A percentile compares a stretch with the other conserved stretches of the same genome.
phyloP scores from a whole-genome alignment of 768 basidiomycete species.

The Astraeus odoratus region DNA sequence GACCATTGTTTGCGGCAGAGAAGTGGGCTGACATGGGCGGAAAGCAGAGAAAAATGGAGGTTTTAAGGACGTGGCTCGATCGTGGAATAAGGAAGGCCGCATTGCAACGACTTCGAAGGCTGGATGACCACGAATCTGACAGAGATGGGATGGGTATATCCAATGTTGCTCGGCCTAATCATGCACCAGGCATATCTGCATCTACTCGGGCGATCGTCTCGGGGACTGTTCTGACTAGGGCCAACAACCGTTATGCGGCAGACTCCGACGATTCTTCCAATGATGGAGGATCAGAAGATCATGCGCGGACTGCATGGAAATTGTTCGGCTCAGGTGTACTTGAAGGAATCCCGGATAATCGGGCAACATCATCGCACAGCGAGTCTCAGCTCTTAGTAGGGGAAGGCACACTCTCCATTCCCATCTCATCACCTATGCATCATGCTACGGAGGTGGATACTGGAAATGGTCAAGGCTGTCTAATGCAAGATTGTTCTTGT shows the following conservation, averaged over 20 bases:
- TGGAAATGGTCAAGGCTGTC: neutral
- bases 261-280: constrained; percentile 39
- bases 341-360: constrained; percentile 6
- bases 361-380: constrained; percentile 14
- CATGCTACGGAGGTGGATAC: neutral
- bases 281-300: constrained; percentile 39
- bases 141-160: neutral
- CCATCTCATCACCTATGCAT: constrained; percentile 17
- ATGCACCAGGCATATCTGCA: neutral
- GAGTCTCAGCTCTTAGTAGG: neutral
- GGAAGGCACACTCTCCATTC: constrained; percentile 15
- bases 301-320: constrained; percentile 47
- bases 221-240: neutral
- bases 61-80: constrained; percentile 40
- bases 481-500: neutral
- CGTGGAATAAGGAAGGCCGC: constrained; percentile 23
- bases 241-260: constrained; percentile 10
- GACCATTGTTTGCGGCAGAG: constrained; percentile 42
- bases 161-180: neutral
- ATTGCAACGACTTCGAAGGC: constrained; percentile 29
- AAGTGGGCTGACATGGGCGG: constrained; percentile 51
- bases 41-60: constrained; percentile 35
- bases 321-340: constrained; percentile 42
- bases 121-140: constrained; percentile 8
- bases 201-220: neutral